phyloP scores from a whole-genome alignment of 1,284 basidiomycete genomes.

The Afroboletus lepidellus region DNA sequence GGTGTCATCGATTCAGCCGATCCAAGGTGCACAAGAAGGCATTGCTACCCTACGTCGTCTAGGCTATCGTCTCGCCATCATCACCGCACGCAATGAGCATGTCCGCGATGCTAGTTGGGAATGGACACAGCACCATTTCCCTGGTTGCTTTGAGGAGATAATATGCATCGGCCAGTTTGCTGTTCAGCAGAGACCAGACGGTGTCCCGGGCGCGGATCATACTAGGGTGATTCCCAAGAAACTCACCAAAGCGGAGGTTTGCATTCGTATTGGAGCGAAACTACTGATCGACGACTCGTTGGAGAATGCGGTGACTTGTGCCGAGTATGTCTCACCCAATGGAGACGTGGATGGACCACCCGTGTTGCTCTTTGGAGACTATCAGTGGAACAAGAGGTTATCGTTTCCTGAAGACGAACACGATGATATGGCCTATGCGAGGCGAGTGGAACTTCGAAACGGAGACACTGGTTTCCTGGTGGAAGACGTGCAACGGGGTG shows the following conservation, averaged over 20 bases:
- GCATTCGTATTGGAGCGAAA: constrained; percentile 58
- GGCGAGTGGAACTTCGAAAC: constrained; percentile 46
- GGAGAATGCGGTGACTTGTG: constrained; percentile 71
- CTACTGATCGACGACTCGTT: constrained; percentile 77
- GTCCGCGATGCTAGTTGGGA: constrained; percentile 59
- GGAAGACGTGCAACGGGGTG: constrained; percentile 38
- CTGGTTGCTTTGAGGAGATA: constrained; percentile 64
- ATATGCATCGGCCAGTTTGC: constrained; percentile 78
- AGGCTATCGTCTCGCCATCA: constrained; percentile 69
- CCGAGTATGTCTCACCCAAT: constrained; percentile 27
- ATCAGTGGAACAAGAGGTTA: constrained; percentile 68
- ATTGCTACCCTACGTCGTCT: constrained; percentile 53
- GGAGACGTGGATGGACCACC: constrained; percentile 36
- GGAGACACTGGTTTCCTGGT: constrained; percentile 57
- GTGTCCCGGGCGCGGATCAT: constrained; percentile 39
- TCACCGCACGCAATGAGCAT: constrained; percentile 68
- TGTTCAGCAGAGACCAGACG: constrained; percentile 23
- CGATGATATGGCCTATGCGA: constrained; percentile 60
- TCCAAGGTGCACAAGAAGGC: constrained; percentile 67
- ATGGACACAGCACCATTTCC: constrained; percentile 69
- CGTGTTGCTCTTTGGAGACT: constrained; percentile 76
- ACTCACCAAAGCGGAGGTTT: constrained; percentile 71
- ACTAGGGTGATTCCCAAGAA: constrained; percentile 51
- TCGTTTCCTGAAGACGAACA: constrained; percentile 42
- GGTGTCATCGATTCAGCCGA: constrained; percentile 52